These are phyloP conservation scores for Xylaria sp. DNA, from an alignment of 495 filamentous ascomycete genomes.

Conservation along the genomic window DNA sequence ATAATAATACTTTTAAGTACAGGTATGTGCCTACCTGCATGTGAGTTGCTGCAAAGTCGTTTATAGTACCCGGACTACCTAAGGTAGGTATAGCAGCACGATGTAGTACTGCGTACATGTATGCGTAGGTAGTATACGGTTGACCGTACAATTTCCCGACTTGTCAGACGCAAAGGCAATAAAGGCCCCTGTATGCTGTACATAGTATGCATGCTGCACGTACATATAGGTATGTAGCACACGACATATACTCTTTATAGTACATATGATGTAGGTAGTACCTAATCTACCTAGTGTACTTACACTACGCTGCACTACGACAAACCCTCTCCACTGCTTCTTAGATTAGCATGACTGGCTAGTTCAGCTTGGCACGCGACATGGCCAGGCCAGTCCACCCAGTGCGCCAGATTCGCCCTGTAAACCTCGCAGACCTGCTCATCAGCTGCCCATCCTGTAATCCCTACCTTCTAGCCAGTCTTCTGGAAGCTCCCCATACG, in stretches of 20 bases:
- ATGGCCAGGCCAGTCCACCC: conserved; percentile 3
- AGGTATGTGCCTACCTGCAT: no score
- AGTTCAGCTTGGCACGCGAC: conserved; percentile 17
- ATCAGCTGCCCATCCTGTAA: conserved; percentile 15
- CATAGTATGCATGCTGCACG: neutral
- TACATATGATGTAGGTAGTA: no score
- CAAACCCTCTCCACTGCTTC: conserved; percentile 1
- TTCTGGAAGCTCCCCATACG: conserved; percentile 19
- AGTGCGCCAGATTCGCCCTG: conserved; percentile 3
- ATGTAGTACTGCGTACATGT: no score
- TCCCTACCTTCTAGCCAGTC: conserved; percentile 23
- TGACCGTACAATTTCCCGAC: conserved; percentile 5
- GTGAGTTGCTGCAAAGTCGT: no score
- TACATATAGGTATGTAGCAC: no score
- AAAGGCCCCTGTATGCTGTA: neutral
- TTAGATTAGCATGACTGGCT: conserved; percentile 19
- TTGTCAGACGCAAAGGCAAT: conserved; percentile 4
- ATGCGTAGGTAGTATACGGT: neutral
- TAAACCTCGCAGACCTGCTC: conserved; percentile 8
- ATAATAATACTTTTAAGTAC: neutral
- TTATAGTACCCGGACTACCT: neutral
- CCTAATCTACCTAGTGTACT: neutral
- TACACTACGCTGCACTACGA: neutral
- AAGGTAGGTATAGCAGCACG: no score
- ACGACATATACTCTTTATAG: neutral